These are phyloP conservation scores for Chytriomyces sp. DNA, from an alignment of 192 early-diverging fungal species.

Conservation along the genomic window DNA sequence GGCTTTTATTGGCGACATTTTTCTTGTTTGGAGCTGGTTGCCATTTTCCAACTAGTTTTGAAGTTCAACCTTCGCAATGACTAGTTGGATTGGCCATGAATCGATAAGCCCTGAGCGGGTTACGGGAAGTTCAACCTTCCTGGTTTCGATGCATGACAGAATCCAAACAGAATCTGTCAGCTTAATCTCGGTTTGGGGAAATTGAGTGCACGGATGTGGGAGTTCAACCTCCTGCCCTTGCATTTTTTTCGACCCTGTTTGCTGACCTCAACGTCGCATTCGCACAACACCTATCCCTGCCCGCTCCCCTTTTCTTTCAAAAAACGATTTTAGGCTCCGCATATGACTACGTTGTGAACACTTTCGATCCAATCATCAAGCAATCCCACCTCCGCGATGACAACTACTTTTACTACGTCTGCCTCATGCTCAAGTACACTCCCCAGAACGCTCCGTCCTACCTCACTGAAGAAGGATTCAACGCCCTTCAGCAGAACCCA, in stretches of 20 bases:
- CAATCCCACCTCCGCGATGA: constrained; percentile 66
- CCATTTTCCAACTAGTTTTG: neutral
- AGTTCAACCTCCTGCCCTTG: constrained; percentile 39
- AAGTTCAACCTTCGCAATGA: constrained; percentile 33
- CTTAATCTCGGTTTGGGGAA: constrained; percentile 14
- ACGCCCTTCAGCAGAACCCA: constrained; percentile 50
- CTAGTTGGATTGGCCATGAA: constrained; percentile 30
- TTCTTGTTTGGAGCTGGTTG: constrained; percentile 5
- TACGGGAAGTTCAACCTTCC: constrained; percentile 34
- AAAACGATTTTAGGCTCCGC: constrained; percentile 56
- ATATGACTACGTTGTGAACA: constrained; percentile 79
- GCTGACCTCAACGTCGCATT: constrained; percentile 40
- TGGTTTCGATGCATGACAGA: constrained; percentile 33
- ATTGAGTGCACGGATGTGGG: constrained; percentile 35
- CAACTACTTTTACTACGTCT: constrained; percentile 88
- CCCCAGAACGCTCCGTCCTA: constrained; percentile 74
- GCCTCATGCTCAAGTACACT: constrained; percentile 74
- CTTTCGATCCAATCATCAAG: constrained; percentile 75
- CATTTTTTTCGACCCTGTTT: constrained; percentile 29
- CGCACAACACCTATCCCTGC: neutral
- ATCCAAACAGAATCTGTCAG: neutral
- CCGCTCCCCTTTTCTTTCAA: constrained; percentile 6
- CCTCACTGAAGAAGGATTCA: constrained; percentile 73
- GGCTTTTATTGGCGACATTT: neutral
- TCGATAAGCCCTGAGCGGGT: constrained; percentile 12